A percentile compares a stretch with the other conserved stretches of the same genome.
phyloP scores from a whole-genome alignment of 169 alveolate species.

The Plasmodium inui region DNA sequence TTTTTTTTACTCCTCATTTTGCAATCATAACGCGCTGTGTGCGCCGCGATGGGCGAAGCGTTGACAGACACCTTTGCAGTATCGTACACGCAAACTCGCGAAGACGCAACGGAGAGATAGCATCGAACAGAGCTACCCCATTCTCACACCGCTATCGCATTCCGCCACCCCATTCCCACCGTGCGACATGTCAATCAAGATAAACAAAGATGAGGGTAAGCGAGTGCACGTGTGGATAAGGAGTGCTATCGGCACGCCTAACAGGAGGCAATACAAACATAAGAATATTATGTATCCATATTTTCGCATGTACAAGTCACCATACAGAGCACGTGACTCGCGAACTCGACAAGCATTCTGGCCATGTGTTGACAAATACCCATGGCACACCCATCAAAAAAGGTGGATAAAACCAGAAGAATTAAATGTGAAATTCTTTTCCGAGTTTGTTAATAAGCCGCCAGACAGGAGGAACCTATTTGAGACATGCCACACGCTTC shows the following conservation, averaged over 20 bases:
- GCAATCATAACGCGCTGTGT: background rate
- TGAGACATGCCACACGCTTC: constrained; percentile 84
- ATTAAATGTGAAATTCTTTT: constrained; percentile 76
- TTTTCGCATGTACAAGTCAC: constrained; percentile 84
- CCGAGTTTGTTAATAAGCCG: constrained; percentile 78
- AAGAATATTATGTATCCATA: constrained; percentile 84
- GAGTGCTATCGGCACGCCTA: constrained; percentile 75
- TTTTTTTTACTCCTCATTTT: background rate
- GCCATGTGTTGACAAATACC: constrained; percentile 86
- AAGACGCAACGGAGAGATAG: background rate
- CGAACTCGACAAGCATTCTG: constrained; percentile 82
- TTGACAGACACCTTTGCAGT: background rate
- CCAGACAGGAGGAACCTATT: constrained; percentile 75
- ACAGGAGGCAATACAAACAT: constrained; percentile 70
- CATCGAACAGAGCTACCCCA: background rate
- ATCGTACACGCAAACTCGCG: background rate
- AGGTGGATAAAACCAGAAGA: constrained; percentile 78
- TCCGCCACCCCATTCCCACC: background rate
- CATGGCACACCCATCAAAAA: constrained; percentile 87
- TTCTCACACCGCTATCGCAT: too few species aligned
- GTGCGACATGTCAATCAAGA: constrained; percentile 27
- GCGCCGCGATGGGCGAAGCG: too few species aligned
- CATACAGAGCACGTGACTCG: constrained; percentile 84
- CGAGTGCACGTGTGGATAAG: constrained; percentile 58
- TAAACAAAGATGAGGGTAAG: constrained; percentile 66